phyloP scores from a whole-genome alignment of 768 basidiomycete species.

The Wakefieldia striispora region DNA sequence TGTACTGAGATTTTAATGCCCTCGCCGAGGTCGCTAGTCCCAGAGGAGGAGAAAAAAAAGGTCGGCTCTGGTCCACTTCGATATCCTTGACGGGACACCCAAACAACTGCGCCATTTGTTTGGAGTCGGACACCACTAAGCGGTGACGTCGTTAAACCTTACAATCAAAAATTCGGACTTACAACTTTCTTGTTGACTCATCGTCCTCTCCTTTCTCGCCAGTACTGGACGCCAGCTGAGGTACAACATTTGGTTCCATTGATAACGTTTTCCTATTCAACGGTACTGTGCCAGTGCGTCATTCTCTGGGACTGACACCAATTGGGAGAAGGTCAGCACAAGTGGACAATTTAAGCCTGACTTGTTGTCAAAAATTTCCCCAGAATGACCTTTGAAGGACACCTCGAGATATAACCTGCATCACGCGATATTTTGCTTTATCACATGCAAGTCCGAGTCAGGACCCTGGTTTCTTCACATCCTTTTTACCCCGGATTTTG shows the following conservation, averaged over 20 bases:
- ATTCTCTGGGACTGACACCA: too few species aligned
- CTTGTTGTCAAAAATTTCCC: neutral
- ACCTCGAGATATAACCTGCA: conserved; percentile 10
- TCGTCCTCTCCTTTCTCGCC: neutral
- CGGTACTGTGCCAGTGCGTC: too few species aligned
- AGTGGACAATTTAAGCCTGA: neutral
- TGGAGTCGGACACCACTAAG: neutral
- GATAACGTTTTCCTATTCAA: too few species aligned
- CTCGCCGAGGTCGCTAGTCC: too few species aligned
- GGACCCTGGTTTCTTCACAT: conserved; percentile 2
- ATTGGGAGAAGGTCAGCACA: neutral
- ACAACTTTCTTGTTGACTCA: neutral
- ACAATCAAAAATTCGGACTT: conserved; percentile 1
- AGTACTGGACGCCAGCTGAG: neutral
- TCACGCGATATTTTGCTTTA: conserved; percentile 7
- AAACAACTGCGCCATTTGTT: neutral
- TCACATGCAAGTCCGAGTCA: conserved; percentile 4
- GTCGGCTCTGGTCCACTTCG: too few species aligned
- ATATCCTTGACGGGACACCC: neutral
- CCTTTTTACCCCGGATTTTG: neutral
- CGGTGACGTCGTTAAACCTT: neutral
- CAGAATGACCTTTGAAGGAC: neutral
- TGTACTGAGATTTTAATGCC: too few species aligned
- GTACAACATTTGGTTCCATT: too few species aligned
- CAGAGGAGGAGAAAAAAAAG: too few species aligned